phyloP scores from a whole-genome alignment of 176 grass and related monocot species.

The Carex parvula region DNA sequence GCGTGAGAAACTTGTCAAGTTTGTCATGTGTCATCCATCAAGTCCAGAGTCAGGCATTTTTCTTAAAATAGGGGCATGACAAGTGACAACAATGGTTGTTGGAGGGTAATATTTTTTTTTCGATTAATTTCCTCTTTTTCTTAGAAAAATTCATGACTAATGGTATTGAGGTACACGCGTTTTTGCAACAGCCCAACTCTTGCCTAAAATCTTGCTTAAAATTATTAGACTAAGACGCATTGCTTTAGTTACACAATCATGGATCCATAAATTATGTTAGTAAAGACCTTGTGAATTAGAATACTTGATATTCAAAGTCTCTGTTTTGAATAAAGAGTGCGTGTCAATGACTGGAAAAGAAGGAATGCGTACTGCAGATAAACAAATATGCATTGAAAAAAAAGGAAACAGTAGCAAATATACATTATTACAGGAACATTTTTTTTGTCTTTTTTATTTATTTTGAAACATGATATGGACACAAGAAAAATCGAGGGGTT shows the following conservation, averaged over 20 bases:
- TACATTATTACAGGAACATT: not conserved
- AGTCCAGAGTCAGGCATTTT: not conserved
- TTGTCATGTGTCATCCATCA: not conserved
- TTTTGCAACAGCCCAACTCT: not conserved
- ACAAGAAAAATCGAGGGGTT: not conserved
- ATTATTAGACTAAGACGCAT: too few species aligned
- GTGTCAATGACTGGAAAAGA: too few species aligned
- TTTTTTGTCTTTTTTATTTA: not conserved
- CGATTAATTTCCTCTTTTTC: not conserved
- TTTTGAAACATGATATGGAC: not conserved
- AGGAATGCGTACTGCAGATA: too few species aligned
- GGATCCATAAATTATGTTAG: not conserved
- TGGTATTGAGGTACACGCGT: not conserved
- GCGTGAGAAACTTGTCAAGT: constrained; percentile 17
- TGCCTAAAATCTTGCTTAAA: not conserved
- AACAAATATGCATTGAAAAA: too few species aligned
- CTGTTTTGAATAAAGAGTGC: too few species aligned
- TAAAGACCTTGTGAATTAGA: too few species aligned
- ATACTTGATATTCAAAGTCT: too few species aligned
- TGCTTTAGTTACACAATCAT: too few species aligned
- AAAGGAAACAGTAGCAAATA: not conserved
- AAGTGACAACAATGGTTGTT: not conserved
- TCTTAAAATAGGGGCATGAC: not conserved
- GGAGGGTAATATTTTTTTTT: not conserved
- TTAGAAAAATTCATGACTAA: not conserved